Percentiles rank a stretch among this genome's conserved stretches.
Conservation (phyloP, 1,284 basidiomycete species). For the Lentinus polychrous region DNA sequence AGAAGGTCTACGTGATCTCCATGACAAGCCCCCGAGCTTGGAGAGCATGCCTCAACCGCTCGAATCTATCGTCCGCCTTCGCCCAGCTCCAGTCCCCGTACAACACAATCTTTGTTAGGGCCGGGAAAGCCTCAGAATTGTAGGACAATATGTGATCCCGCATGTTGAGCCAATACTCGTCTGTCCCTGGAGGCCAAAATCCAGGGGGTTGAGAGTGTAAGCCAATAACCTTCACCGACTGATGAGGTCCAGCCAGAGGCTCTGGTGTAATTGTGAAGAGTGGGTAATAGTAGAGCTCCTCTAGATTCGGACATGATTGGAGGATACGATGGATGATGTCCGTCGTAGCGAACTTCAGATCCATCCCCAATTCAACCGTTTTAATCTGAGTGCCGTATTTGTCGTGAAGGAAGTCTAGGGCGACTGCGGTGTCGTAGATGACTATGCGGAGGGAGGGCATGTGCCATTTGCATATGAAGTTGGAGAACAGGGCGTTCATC, state of each 20-base stretch:
- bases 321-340: conserved; percentile 39
- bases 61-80: conserved; percentile 11
- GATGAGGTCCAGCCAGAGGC: conserved; percentile 21
- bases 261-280: conserved; percentile 40
- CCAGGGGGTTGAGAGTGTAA: conserved; percentile 40
- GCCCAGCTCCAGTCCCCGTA: conserved; percentile 42
- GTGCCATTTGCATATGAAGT: conserved; percentile 42
- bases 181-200: background rate
- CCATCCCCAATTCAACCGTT: conserved; percentile 50
- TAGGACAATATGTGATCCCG: conserved; percentile 23
- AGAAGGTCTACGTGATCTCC: background rate
- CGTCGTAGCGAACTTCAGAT: conserved; percentile 41
- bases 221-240: conserved; percentile 37
- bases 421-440: conserved; percentile 37
- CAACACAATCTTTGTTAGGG: conserved; percentile 33
- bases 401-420: conserved; percentile 37
- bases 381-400: conserved; percentile 43
- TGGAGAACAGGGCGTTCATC: conserved; percentile 42
- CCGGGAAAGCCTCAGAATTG: conserved; percentile 28
- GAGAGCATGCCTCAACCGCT: conserved; percentile 1
- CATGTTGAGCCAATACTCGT: too few species aligned
- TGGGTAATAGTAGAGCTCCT: conserved; percentile 49
- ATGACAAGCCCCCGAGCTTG: conserved; percentile 5
- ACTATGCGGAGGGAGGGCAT: conserved; percentile 45
- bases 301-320: conserved; percentile 37